Base-by-base conservation (phyloP, 352 stramenopile genomes). In the Phytophthora pini region DNA sequence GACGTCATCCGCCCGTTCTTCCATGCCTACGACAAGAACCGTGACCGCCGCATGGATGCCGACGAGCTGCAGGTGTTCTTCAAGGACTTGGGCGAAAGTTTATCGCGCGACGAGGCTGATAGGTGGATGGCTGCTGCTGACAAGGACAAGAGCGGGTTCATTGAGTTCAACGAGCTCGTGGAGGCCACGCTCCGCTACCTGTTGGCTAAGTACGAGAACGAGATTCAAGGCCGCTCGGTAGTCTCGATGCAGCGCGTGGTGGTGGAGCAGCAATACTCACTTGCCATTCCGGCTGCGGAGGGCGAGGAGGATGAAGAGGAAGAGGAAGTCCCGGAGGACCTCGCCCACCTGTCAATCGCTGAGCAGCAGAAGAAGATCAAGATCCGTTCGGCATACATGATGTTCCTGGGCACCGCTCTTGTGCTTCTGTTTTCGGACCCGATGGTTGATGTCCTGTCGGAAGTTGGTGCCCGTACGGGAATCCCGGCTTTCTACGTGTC, bases 401-500 rank as follows among this genome's bases (percentile, higher is more conserved):
- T 99, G 72, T 79, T 90, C 46, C 60, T 98, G 20, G 98, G 98
- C 61, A 99, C 97, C 43, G 66, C 81, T 29, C 76, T 99, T 24
- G 97, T 99, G 52, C 77, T 98, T 8, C 55, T 98, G 55, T 97
- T 99, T 67, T 98, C 94, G 31, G 98, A 99, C 84, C 97, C 98
- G 32, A 99, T 99, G 93, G 97, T 99, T 2, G 97, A 99, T 74
- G 94, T 99, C 29, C 83, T 99, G 50, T 95, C 91, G 31, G 95
- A 98, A 62, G 87, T 99, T 44, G 97, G 96, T 15, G 67, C 78
- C 29, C 90, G 95, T 46, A 92, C 89, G 24, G 84, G 84, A 29
- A 94, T 99, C 52, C 86, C 89, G 24, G 82, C 95, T 12, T 99
- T 99, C 81, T 99, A 99, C 81, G 91, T 99, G 49, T 98, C 95